phyloP scores from a whole-genome alignment of 345 rosid species.

The Eucalyptus brandiana region DNA sequence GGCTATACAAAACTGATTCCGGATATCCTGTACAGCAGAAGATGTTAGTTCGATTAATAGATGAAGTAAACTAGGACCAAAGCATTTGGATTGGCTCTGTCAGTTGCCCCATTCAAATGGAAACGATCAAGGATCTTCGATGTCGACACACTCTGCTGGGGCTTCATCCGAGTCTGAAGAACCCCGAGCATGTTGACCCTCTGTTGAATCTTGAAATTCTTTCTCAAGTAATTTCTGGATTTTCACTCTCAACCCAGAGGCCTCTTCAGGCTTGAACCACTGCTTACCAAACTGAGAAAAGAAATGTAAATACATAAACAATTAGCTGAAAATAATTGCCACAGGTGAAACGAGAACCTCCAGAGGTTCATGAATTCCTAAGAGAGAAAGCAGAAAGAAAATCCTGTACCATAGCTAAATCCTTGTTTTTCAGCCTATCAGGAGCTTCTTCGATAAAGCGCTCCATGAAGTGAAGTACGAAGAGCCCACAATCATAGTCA shows the following conservation, averaged over 20 bases:
- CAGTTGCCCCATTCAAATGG: neutral
- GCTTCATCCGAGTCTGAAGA: neutral
- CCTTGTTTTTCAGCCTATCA: slow-evolving; percentile 65
- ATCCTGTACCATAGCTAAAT: slow-evolving; percentile 53
- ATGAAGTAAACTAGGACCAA: neutral
- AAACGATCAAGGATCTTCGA: neutral
- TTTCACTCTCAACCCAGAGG: slow-evolving; percentile 66
- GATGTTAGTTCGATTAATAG: neutral
- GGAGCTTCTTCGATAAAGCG: slow-evolving; percentile 83
- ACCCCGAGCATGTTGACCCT: neutral
- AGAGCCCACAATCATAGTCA: slow-evolving; percentile 89
- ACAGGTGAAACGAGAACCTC: neutral
- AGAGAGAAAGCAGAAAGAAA: neutral
- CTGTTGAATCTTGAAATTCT: slow-evolving; percentile 25
- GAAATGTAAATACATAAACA: neutral
- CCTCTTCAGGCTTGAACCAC: slow-evolving; percentile 88
- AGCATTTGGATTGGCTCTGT: neutral
- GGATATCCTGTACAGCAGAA: neutral
- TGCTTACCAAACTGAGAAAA: slow-evolving; percentile 59
- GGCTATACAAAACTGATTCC: neutral
- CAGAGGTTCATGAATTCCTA: neutral
- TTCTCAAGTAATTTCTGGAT: slow-evolving; percentile 38
- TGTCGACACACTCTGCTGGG: neutral
- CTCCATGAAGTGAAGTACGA: slow-evolving; percentile 81
- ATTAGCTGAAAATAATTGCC: neutral